Evolutionary conservation across 495 filamentous ascomycete genomes (phyloP).

Genomic region (Cercophora newfieldiana): DNA sequence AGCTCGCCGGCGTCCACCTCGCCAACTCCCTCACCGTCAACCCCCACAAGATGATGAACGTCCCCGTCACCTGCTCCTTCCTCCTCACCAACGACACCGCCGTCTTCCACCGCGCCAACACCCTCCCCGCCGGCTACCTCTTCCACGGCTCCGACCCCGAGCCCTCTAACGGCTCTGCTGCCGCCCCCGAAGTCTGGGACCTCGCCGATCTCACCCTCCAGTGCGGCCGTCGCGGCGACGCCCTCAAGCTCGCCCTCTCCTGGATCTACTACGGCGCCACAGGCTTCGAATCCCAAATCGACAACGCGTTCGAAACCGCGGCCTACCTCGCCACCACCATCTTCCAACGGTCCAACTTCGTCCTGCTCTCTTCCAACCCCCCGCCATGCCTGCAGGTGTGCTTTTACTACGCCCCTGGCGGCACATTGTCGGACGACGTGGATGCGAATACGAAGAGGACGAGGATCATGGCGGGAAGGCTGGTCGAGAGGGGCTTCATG

Average conservation of each 20-base stretch:
- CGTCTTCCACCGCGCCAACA: constrained; percentile 78
- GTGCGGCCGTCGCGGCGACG: constrained; percentile 84
- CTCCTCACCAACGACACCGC: constrained; percentile 73
- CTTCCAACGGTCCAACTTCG: constrained; percentile 55
- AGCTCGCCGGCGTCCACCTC: constrained; percentile 66
- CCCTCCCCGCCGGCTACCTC: constrained; percentile 81
- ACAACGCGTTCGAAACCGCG: constrained; percentile 67
- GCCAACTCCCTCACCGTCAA: constrained; percentile 84
- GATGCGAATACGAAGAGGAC: constrained; percentile 71
- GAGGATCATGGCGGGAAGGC: constrained; percentile 59
- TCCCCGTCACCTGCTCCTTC: constrained; percentile 88
- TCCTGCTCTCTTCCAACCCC: constrained; percentile 70
- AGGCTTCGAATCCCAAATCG: constrained; percentile 61
- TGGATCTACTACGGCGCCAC: constrained; percentile 83
- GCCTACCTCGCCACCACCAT: constrained; percentile 63
- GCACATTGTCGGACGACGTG: constrained; percentile 49
- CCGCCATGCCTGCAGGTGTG: constrained; percentile 93
- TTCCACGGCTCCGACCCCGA: constrained; percentile 62
- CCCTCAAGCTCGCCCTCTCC: constrained; percentile 78
- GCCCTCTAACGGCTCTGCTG: constrained; percentile 1
- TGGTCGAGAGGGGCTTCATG: constrained; percentile 83
- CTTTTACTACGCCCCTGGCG: constrained; percentile 76
- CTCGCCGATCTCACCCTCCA: constrained; percentile 92
- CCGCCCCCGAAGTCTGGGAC: constrained; percentile 63
- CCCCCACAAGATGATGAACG: constrained; percentile 96